Evolutionary conservation across 768 basidiomycete species (phyloP).

Genomic region (Naganishia vaughanmartiniae): DNA sequence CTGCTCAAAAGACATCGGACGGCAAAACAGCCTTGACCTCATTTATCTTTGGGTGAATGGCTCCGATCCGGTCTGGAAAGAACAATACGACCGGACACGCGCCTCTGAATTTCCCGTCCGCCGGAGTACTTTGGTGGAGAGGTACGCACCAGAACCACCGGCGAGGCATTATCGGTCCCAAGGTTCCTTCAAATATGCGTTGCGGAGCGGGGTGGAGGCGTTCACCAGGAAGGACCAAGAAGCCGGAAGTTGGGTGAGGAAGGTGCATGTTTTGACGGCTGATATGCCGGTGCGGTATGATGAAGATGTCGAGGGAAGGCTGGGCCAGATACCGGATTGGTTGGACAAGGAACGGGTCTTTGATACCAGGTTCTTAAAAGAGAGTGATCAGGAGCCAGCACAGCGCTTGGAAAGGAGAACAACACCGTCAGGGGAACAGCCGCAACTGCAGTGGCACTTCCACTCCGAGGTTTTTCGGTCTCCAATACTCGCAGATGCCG

Average conservation of each 20-base stretch:
- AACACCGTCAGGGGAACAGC: background rate
- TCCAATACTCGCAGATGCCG: background rate
- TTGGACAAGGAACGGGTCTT: conserved; percentile 33
- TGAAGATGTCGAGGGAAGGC: background rate
- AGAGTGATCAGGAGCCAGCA: background rate
- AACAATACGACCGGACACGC: conserved; percentile 16
- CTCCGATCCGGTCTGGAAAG: conserved; percentile 38
- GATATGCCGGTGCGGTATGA: conserved; percentile 34
- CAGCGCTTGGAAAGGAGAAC: background rate
- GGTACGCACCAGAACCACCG: conserved; percentile 23
- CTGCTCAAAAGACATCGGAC: background rate
- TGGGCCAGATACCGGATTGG: conserved; percentile 49
- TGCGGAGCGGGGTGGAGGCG: conserved; percentile 37
- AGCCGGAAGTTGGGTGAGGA: conserved; percentile 25
- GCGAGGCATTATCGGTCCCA: conserved; percentile 44
- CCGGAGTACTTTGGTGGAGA: background rate
- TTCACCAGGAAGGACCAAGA: conserved; percentile 21
- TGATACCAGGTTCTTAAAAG: background rate
- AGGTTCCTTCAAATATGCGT: conserved; percentile 43
- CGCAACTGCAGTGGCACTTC: conserved; percentile 43
- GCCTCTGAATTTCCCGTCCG: background rate
- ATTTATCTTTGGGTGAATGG: conserved; percentile 42
- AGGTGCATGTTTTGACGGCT: conserved; percentile 44
- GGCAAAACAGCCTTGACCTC: conserved; percentile 5
- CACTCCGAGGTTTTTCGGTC: conserved; percentile 42